Percentiles rank a stretch among this genome's conserved stretches.
phyloP scores from a whole-genome alignment of 257 asterid species.

The Catharanthus roseus region DNA sequence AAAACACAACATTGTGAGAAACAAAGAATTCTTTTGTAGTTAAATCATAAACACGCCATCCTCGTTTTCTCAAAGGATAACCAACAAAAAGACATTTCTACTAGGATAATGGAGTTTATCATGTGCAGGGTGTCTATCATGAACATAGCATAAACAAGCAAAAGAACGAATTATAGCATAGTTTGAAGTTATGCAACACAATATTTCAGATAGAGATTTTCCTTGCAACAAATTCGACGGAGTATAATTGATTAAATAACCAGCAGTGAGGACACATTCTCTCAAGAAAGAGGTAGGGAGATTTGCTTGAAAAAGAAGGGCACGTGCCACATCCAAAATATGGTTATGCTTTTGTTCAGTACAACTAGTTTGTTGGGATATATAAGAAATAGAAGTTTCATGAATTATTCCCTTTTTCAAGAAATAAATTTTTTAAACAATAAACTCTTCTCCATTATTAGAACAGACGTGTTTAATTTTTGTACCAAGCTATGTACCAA shows the following conservation, averaged over 20 bases:
- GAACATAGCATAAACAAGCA: background rate
- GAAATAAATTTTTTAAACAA: background rate
- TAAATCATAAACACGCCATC: background rate
- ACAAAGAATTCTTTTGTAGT: no score
- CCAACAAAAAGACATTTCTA: background rate
- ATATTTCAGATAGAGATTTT: background rate
- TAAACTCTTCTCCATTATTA: no score
- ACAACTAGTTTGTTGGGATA: background rate
- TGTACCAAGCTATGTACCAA: background rate
- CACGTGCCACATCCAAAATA: no score
- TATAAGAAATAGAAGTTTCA: background rate
- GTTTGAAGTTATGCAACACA: background rate
- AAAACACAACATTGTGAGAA: no score
- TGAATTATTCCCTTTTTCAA: background rate
- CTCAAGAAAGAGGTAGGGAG: background rate
- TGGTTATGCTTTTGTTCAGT: no score
- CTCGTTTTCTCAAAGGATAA: background rate
- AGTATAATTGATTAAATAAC: no score
- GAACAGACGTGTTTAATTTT: background rate
- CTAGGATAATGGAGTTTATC: background rate
- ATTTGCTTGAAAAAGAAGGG: no score
- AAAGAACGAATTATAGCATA: background rate
- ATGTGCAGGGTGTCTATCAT: background rate
- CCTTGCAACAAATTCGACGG: background rate
- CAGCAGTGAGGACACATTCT: background rate